A percentile compares a stretch with the other conserved stretches of the same genome.
phyloP scores from a whole-genome alignment of 2,329 filamentous ascomycete species.

The Seiridium unicorne region DNA sequence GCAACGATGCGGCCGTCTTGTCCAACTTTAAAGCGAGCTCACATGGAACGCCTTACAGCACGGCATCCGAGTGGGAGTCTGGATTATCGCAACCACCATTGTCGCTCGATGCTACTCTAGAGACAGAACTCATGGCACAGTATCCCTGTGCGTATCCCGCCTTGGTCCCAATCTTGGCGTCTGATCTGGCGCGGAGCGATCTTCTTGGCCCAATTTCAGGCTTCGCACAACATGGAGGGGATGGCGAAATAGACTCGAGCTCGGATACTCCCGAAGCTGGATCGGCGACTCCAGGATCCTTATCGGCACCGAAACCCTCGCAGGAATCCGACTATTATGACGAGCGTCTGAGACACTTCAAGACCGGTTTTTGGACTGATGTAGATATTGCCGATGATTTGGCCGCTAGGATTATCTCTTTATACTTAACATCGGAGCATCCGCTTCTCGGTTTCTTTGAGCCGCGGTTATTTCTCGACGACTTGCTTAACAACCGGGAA shows the following conservation, averaged over 20 bases:
- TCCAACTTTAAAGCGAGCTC: neutral
- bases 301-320: neutral
- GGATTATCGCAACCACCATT: neutral
- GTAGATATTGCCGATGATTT: constrained; percentile 26
- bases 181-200: neutral
- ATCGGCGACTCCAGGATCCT: neutral
- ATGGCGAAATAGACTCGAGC: neutral
- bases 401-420: constrained; percentile 31
- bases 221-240: neutral
- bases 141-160: neutral
- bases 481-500: constrained; percentile 22
- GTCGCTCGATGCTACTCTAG: neutral
- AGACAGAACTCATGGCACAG: neutral
- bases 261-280: neutral
- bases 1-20: neutral
- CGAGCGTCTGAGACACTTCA: constrained; percentile 23
- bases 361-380: constrained; percentile 33
- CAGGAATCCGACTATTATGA: constrained; percentile 20
- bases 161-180: neutral
- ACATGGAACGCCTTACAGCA: neutral
- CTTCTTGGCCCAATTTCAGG: neutral
- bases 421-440: constrained; percentile 36
- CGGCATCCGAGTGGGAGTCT: neutral
- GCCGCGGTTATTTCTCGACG: constrained; percentile 29
- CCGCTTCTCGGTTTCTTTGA: constrained; percentile 35